Conservation (phyloP, 2,329 filamentous ascomycete genomes). For the Cryphonectria parasitica region DNA sequence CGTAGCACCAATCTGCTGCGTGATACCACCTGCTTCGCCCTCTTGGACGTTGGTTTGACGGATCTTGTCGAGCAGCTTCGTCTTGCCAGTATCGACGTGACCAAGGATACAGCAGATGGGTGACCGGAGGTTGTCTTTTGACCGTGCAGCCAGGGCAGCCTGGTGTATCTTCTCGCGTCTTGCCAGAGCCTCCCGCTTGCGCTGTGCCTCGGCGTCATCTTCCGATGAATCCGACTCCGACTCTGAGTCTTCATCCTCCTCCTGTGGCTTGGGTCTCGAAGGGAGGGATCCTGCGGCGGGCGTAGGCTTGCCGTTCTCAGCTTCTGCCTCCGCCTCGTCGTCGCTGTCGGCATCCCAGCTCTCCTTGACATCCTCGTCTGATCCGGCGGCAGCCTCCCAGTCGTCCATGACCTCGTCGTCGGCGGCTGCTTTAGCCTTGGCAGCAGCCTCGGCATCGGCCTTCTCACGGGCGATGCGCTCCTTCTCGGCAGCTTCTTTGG, state of each 20-base stretch:
- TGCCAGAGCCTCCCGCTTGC: constrained; percentile 87
- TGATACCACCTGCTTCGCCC: constrained; percentile 98
- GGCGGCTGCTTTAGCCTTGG: constrained; percentile 58
- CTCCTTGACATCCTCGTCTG: constrained; percentile 81
- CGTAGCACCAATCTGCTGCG: constrained; percentile 98
- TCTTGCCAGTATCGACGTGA: constrained; percentile 99
- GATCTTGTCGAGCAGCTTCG: constrained; percentile 98
- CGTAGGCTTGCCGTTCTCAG: constrained; percentile 36
- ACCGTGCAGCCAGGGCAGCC: constrained; percentile 86
- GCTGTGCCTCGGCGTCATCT: constrained; percentile 68
- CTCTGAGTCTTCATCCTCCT: constrained; percentile 57
- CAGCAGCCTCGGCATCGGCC: constrained; percentile 60
- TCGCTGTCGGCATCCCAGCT: constrained; percentile 91
- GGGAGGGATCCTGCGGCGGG: constrained; percentile 40
- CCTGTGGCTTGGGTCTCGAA: constrained; percentile 39
- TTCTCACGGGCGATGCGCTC: constrained; percentile 49
- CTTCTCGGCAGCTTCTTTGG: constrained; percentile 36
- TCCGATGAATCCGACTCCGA: constrained; percentile 68
- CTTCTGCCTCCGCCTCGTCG: constrained; percentile 60
- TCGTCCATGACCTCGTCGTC: constrained; percentile 64
- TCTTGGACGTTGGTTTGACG: constrained; percentile 98
- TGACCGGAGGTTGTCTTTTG: constrained; percentile 91
- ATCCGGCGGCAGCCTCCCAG: constrained; percentile 84
- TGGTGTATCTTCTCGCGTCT: constrained; percentile 88
- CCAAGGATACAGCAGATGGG: constrained; percentile 99